Conservation (phyloP, 108 stramenopile species). For the Cyclotella baltica region DNA sequence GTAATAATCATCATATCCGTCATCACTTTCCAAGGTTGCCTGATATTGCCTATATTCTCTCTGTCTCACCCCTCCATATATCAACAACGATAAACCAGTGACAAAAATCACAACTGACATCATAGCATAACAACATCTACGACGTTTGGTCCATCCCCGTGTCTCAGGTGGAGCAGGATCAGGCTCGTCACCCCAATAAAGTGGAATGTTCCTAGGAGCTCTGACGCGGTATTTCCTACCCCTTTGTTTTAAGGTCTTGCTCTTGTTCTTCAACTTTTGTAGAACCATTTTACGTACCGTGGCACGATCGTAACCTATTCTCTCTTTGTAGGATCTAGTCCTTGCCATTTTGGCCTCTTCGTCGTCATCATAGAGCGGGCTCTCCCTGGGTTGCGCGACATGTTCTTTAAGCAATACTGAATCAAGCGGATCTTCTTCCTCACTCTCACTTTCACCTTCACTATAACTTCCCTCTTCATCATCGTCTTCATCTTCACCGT, state of each 20-base stretch:
- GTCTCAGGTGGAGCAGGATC: not conserved
- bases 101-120: constrained; percentile 12
- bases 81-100: constrained; percentile 12
- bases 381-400: not conserved
- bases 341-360: not conserved
- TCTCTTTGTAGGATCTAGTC: not conserved
- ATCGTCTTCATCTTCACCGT: constrained; percentile 11
- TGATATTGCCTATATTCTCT: constrained; percentile 9
- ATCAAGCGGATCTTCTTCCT: constrained; percentile 7
- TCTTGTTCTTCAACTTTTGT: constrained; percentile 11
- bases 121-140: constrained; percentile 9
- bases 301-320: constrained; percentile 19
- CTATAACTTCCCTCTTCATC: too few species aligned
- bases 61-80: constrained; percentile 15
- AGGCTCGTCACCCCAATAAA: not conserved
- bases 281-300: constrained; percentile 31
- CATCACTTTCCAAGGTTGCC: not conserved
- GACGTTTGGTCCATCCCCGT: constrained; percentile 21
- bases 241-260: not conserved
- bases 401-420: constrained; percentile 11
- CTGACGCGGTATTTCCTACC: not conserved
- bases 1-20: constrained; percentile 12
- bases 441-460: too few species aligned
- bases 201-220: not conserved
- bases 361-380: not conserved